Base-by-base conservation (phyloP, 1,284 basidiomycete species). In the Cutaneotrichosporon mucoides region DNA sequence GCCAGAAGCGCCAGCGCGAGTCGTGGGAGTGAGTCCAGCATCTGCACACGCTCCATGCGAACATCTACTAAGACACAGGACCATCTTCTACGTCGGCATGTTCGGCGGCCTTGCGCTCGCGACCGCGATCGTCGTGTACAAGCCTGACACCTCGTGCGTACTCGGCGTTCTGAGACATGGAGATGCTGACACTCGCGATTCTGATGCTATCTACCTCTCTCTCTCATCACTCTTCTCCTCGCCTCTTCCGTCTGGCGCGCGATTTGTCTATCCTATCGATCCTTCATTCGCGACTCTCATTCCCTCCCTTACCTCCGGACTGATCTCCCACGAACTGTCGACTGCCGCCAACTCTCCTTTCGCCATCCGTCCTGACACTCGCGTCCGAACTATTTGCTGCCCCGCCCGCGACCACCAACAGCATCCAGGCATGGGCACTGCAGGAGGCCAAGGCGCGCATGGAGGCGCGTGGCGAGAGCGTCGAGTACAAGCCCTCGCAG, bases 101-200 rank as follows among this genome's bases (percentile, higher is more conserved):
- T 92, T 90, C 72, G 94, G 93, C 47, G 83, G 87, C 11, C 88
- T 97, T 84, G 85, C 81, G 6, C 81, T 92, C 60, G 89, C 86
- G 37, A 80, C 82, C 7, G 84, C 95, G 48, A 79, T 91, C 70
- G 79, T 92, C 49, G 89, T 91, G 79, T 97, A 94, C 84, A 96
- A 96, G 81, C 94, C 95, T 6, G 92, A 97, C 76, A 94, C 90
- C 15, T 93, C 88, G 93, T 93, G 72, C 67, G 88, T 7, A n/a
- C 11, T 7, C 15, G 34, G 33, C 16, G 36, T 40, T 11, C 16
- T 53, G 16, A 9, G 40, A 8, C 5, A 24, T 24, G 24, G 24
- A 24, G 15, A 12, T 53, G 42, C 51, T 53, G 51, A 53, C 49
- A 9, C 35, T 16, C 33, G 8, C 15, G 7, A 8, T 24, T 36